Percentiles rank a stretch among this genome's conserved stretches.
Evolutionary conservation across 148 eudicot genomes (phyloP).

Genomic region (Suaeda aralocaspica): DNA sequence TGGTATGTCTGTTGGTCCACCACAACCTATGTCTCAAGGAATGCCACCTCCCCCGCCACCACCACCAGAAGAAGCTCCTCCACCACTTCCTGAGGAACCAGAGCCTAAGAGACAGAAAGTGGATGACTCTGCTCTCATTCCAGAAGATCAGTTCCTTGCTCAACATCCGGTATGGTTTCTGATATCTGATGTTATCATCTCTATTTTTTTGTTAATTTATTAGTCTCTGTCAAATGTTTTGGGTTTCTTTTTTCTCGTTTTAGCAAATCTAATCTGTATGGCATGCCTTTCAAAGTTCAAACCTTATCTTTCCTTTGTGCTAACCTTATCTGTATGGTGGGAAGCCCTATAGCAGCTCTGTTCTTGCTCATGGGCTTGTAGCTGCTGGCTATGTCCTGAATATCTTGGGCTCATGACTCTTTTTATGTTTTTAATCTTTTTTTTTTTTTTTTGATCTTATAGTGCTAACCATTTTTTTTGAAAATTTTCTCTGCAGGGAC

Average conservation of each 20-base stretch:
- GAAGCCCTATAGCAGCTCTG: not conserved
- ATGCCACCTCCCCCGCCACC: constrained; percentile 74
- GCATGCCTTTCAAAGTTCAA: not conserved
- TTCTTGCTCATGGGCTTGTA: not conserved
- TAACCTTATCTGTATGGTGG: not conserved
- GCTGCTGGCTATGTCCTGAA: not conserved
- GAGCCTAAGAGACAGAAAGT: constrained; percentile 79
- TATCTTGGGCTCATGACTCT: not conserved
- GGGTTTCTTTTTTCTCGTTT: not conserved
- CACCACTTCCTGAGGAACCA: constrained; percentile 82
- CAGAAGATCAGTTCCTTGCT: constrained; percentile 81
- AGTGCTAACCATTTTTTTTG: constrained; percentile 6
- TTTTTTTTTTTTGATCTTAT: not conserved
- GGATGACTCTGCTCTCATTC: constrained; percentile 64
- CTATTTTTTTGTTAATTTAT: not conserved
- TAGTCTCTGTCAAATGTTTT: not conserved
- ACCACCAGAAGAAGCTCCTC: constrained; percentile 81
- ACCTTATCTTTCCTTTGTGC: not conserved
- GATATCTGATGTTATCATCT: not conserved
- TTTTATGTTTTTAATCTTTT: not conserved
- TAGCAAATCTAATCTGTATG: not conserved
- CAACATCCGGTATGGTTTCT: constrained; percentile 54
- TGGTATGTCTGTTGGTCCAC: constrained; percentile 59
- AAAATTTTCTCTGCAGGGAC: constrained; percentile 48
- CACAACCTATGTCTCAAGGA: constrained; percentile 67